A percentile compares a stretch with the other conserved stretches of the same genome.
phyloP scores from a whole-genome alignment of 805 yeast species.

The Millerozyma acaciae region DNA sequence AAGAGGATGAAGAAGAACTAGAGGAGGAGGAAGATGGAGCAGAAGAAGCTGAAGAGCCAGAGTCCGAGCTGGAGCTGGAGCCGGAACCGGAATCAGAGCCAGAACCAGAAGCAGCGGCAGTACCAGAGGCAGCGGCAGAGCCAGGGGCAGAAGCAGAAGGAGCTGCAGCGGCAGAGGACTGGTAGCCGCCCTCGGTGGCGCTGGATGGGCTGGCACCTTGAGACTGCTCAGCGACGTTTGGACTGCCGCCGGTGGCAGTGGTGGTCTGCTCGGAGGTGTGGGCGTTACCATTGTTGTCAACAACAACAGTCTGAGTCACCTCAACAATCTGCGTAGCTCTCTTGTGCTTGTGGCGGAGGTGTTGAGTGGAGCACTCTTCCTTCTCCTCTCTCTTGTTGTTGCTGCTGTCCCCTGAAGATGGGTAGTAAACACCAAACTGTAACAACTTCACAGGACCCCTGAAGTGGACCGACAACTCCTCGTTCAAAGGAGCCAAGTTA shows the following conservation, averaged over 20 bases:
- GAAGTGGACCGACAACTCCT: conserved; percentile 83
- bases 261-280: conserved; percentile 21
- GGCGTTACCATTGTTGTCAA: conserved; percentile 54
- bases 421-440: conserved; percentile 89
- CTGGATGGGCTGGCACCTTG: conserved; percentile 5
- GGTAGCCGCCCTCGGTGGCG: conserved; percentile 13
- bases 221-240: conserved; percentile 16
- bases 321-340: conserved; percentile 63
- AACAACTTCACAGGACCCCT: conserved; percentile 81
- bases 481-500: conserved; percentile 72
- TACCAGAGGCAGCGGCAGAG: conserved; percentile 14
- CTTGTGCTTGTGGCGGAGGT: conserved; percentile 47
- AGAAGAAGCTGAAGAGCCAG: conserved; percentile 23
- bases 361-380: conserved; percentile 45
- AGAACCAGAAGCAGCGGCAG: conserved; percentile 5
- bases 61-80: conserved; percentile 8
- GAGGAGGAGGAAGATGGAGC: conserved; percentile 18
- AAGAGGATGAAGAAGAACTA: conserved; percentile 21
- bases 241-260: conserved; percentile 12
- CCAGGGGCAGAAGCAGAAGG: conserved; percentile 13
- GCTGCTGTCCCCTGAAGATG: conserved; percentile 41
- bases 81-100: conserved; percentile 8
- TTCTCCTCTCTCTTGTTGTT: conserved; percentile 43
- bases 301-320: conserved; percentile 76
- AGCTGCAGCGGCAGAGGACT: conserved; percentile 13